Conservation (phyloP, 768 basidiomycete genomes). For the Kwoniella europaea region DNA sequence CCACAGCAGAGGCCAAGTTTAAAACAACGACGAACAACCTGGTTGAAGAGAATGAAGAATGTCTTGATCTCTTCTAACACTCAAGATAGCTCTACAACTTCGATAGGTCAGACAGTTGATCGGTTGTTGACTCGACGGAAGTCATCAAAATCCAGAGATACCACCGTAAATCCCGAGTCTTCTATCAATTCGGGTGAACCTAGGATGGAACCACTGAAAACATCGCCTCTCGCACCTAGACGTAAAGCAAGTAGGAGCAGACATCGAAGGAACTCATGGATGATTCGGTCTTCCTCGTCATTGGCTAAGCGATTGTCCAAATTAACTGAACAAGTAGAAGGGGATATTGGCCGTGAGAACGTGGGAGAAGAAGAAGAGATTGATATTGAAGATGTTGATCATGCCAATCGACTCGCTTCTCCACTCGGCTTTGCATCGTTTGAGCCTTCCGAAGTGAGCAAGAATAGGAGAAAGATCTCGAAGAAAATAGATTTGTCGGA, state of each 20-base stretch:
- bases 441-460: no score
- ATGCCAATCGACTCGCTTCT: slow-evolving; percentile 1
- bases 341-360: background rate
- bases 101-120: slow-evolving; percentile 9
- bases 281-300: slow-evolving; percentile 2
- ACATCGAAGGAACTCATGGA: slow-evolving; percentile 8
- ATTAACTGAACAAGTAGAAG: slow-evolving; percentile 20
- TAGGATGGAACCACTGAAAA: slow-evolving; percentile 7
- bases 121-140: background rate
- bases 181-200: background rate
- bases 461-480: background rate
- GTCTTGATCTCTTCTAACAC: background rate
- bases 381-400: slow-evolving; percentile 12
- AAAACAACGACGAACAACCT: background rate
- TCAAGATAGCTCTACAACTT: background rate
- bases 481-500: background rate
- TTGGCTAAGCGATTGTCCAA: slow-evolving; percentile 14
- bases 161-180: background rate
- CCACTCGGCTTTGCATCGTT: background rate
- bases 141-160: background rate
- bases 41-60: slow-evolving; percentile 12
- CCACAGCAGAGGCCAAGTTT: slow-evolving; percentile 11
- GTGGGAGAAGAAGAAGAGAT: background rate
- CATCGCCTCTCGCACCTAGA: background rate
- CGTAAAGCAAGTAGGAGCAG: background rate